phyloP scores from a whole-genome alignment of 177 flowering plant species.

The Vitis hybrid region DNA sequence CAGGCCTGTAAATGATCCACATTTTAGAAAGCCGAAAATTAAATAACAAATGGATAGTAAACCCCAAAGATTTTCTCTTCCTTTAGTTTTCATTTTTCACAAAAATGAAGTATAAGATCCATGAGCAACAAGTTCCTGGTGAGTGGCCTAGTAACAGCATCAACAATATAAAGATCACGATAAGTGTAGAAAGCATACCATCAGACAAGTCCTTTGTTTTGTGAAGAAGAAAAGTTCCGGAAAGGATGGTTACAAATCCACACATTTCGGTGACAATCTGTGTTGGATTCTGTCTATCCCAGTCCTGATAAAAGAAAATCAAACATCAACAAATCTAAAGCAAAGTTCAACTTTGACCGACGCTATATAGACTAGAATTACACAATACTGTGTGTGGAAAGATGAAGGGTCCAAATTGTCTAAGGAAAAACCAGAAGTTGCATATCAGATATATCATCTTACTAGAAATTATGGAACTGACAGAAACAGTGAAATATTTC shows the following conservation, averaged over 20 bases:
- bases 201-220: slow-evolving; percentile 42
- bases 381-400: too few relatives aligned
- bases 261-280: slow-evolving; percentile 55
- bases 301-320: slow-evolving; percentile 25
- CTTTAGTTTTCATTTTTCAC: too few relatives aligned
- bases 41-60: neutral
- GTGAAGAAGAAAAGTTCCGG: slow-evolving; percentile 52
- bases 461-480: too few relatives aligned
- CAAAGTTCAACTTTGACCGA: neutral
- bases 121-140: too few relatives aligned
- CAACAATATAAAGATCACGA: neutral
- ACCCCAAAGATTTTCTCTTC: neutral
- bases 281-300: slow-evolving; percentile 49
- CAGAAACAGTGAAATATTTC: too few relatives aligned
- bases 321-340: neutral
- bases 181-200: slow-evolving; percentile 26
- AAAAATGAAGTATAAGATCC: too few relatives aligned
- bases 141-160: neutral
- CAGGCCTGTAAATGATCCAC: slow-evolving; percentile 15
- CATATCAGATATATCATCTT: too few relatives aligned
- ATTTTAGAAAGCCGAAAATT: too few relatives aligned
- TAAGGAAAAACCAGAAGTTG: too few relatives aligned
- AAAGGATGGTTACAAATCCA: slow-evolving; percentile 49
- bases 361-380: neutral
- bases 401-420: too few relatives aligned